phyloP scores from a whole-genome alignment of 2,329 filamentous ascomycete genomes.

The Paramyrothecium sp. region DNA sequence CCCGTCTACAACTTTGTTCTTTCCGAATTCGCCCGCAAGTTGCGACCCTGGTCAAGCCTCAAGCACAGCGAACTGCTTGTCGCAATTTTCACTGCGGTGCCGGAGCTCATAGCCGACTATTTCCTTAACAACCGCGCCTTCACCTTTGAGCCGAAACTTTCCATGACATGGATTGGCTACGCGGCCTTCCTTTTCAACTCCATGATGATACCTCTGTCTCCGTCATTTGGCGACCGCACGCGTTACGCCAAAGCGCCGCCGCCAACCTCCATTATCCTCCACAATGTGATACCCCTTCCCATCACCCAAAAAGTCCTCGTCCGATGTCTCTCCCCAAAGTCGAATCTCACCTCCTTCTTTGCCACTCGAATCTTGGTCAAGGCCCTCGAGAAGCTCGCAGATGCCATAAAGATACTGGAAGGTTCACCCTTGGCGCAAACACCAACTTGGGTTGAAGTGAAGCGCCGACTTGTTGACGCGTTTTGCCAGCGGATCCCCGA shows the following conservation, averaged over 20 bases:
- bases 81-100: conserved; percentile 75
- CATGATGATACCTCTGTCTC: conserved; percentile 71
- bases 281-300: conserved; percentile 82
- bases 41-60: conserved; percentile 80
- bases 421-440: conserved; percentile 35
- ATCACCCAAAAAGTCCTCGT: conserved; percentile 77
- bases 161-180: conserved; percentile 92
- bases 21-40: conserved; percentile 72
- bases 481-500: conserved; percentile 78
- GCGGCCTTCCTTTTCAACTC: conserved; percentile 83
- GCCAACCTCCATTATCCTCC: conserved; percentile 74
- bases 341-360: conserved; percentile 80
- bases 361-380: conserved; percentile 75
- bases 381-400: conserved; percentile 74
- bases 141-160: conserved; percentile 86
- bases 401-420: conserved; percentile 60
- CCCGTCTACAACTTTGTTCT: conserved; percentile 78
- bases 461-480: conserved; percentile 65
- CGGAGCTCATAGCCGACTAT: conserved; percentile 86
- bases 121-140: conserved; percentile 80
- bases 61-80: conserved; percentile 80
- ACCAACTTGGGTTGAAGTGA: conserved; percentile 67
- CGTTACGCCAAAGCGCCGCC: conserved; percentile 68
- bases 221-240: conserved; percentile 65
- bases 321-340: conserved; percentile 75